These are phyloP conservation scores for Magnolia changhungtana DNA, from an alignment of 164 flowering plant species.

Conservation along the genomic window DNA sequence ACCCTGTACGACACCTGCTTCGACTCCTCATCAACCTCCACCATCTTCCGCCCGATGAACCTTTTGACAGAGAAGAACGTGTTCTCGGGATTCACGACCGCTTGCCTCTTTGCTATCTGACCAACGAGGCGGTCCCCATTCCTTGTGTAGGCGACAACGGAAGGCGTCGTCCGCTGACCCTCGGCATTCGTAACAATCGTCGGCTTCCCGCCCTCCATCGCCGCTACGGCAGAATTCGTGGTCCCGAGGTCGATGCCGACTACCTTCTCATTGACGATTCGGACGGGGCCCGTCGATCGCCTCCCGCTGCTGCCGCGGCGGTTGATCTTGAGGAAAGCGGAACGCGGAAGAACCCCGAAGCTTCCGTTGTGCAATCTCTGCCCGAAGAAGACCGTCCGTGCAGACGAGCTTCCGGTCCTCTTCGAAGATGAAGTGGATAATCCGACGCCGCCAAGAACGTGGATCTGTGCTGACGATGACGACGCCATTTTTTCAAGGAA, in stretches of 20 bases:
- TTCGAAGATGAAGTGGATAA: slow-evolving; percentile 15
- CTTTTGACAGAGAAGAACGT: slow-evolving; percentile 82
- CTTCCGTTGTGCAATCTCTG: slow-evolving; percentile 12
- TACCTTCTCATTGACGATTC: slow-evolving; percentile 54
- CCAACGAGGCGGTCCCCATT: slow-evolving; percentile 82
- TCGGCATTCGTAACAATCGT: slow-evolving; percentile 69
- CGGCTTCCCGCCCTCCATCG: slow-evolving; percentile 82
- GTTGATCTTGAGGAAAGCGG: slow-evolving; percentile 20
- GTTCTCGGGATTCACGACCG: slow-evolving; percentile 89
- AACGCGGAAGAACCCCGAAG: slow-evolving; percentile 11
- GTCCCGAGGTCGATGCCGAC: slow-evolving; percentile 71
- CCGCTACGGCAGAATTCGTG: slow-evolving; percentile 69
- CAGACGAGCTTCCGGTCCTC: neutral
- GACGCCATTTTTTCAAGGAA: slow-evolving; percentile 32
- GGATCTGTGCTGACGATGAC: slow-evolving; percentile 42
- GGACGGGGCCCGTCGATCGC: slow-evolving; percentile 25
- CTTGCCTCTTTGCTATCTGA: slow-evolving; percentile 94
- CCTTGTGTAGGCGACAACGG: slow-evolving; percentile 95
- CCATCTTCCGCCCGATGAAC: slow-evolving; percentile 75
- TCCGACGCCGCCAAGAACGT: slow-evolving; percentile 30
- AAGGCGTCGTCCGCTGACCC: slow-evolving; percentile 87
- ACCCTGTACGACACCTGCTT: slow-evolving; percentile 64
- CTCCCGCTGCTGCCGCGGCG: slow-evolving; percentile 6
- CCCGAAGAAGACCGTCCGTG: slow-evolving; percentile 36
- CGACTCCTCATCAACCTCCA: slow-evolving; percentile 60